Percentiles rank a stretch among this genome's conserved stretches.
Evolutionary conservation across 768 basidiomycete species (phyloP).

Genomic region (Tephrocybe sp.): DNA sequence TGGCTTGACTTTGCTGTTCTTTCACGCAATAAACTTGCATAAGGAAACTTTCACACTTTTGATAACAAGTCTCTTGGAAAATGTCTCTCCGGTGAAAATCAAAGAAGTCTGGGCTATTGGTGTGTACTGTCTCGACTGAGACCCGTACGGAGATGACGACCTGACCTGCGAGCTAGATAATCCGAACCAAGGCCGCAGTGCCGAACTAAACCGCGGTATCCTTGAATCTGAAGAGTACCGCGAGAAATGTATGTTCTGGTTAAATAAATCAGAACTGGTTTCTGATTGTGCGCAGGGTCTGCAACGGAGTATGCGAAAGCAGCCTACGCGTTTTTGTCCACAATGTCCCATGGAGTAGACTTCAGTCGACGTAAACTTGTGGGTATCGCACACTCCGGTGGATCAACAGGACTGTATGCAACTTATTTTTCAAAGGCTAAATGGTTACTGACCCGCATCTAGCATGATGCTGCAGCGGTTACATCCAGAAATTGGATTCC

Average conservation of each 20-base stretch:
- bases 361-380: conserved; percentile 6
- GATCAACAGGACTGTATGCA: conserved; percentile 8
- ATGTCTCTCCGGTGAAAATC: conserved; percentile 1
- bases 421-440: neutral
- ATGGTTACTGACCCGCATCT: neutral
- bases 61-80: neutral
- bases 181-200: conserved; percentile 9
- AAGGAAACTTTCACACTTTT: conserved; percentile 7
- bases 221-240: conserved; percentile 3
- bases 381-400: conserved; percentile 8
- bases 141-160: no score
- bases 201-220: neutral
- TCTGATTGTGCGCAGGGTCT: neutral
- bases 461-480: conserved; percentile 5
- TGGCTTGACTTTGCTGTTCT: conserved; percentile 8
- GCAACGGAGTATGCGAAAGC: conserved; percentile 8
- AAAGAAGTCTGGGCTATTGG: conserved; percentile 7
- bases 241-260: neutral
- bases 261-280: neutral
- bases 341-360: conserved; percentile 6
- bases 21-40: conserved; percentile 7
- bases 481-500: conserved; percentile 4
- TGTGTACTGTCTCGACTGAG: neutral
- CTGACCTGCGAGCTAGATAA: conserved; percentile 7
- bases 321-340: conserved; percentile 4